Evolutionary conservation across 2,329 filamentous ascomycete species (phyloP), one percentile per base, ranked within the genome.

Genomic region (Zymoseptoria ardabiliae): DNA sequence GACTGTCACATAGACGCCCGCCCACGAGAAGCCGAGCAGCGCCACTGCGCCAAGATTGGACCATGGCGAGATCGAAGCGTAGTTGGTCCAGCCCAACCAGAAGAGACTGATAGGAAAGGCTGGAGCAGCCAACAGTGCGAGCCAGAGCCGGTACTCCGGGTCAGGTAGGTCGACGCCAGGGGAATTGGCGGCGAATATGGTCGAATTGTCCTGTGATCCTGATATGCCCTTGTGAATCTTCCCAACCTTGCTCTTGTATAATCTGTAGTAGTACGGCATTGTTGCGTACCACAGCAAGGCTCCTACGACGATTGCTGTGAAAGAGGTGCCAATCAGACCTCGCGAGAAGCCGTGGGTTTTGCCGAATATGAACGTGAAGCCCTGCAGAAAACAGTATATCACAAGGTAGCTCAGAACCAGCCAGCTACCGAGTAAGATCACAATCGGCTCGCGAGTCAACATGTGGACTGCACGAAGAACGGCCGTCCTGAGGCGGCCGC

Each of bases 371-470:
- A 75, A 77, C 0, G 77, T 74, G 68, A 79, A 82, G 1, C 81
- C 81, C 2, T 79, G 75, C 4, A 83, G 74, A 55, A 83, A 79
- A 0, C 79, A 79, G 66, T 82, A 84, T 0, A 83, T 70, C 0
- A 82, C 73, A 20, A 81, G 78, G 62, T 84, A 84, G 1, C 81
- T 66, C 0, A 82, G 72, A 0, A 77, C 75, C 23, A 83, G 73
- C 61, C 83, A 84, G 0, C 81, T 53, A 0, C 76, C 75, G 60
- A 82, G 73, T 7, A 79, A 70, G 9, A 79, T 66, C 35, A 81
- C 73, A 58, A 80, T 76, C 0, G 77, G 77, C 58, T 77, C 76
- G 10, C 62, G 61, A 19, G 61, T 63, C 35, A 66, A 61, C 65
- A 68, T 66, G 10, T 61, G 60, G n/a, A 66, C 57, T 2, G 65